Evolutionary conservation across 495 filamentous ascomycete genomes (phyloP), one percentile per base, ranked within the genome.

Genomic region (Xylaria curta): DNA sequence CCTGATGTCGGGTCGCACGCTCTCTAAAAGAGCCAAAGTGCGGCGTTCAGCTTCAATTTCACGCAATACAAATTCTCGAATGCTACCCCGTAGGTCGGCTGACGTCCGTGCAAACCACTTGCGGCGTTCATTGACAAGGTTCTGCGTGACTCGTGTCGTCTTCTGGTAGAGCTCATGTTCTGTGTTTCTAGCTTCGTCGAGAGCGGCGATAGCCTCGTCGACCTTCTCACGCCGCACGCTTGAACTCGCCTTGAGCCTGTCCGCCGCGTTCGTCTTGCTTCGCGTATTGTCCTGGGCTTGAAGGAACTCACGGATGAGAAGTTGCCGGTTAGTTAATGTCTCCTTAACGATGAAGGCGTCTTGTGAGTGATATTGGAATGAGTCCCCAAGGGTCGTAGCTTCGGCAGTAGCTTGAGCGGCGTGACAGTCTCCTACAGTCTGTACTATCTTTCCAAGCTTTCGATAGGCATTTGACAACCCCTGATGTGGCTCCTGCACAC

Each of bases 261-360:
- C 94, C 13, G 94, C 93, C 0, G 95, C 94, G 70, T 90, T 87
- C 28, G 92, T 88, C 77, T 93, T 94, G 80, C 87, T 92, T 51
- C 91, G 89, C 9, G 94, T 92, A 53, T 82, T 83, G 78, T 95
- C 92, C 77, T 97, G 92, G 3, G 96, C 95, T 80, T 96, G 91
- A 33, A 97, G 79, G 56, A 98, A 88, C 73, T 99, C 97, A 60
- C 97, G 94, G 42, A 98, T 91, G n/a, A 99, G 87, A 77, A 99
- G 97, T 81, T 99, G 97, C 4, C 97, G 91, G 83, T 99, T 99
- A 24, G 97, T 99, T 73, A 99, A 88, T 28, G 95, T 98, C 78
- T 99, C 97, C 82, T 99, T 99, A 74, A 99, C 97, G 77, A 98
- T 97, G 79, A 98, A 96, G 31, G 97, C 94, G 78, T 99, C 96